Conservation (phyloP, 805 yeast genomes). For the Lachancea mirantina region DNA sequence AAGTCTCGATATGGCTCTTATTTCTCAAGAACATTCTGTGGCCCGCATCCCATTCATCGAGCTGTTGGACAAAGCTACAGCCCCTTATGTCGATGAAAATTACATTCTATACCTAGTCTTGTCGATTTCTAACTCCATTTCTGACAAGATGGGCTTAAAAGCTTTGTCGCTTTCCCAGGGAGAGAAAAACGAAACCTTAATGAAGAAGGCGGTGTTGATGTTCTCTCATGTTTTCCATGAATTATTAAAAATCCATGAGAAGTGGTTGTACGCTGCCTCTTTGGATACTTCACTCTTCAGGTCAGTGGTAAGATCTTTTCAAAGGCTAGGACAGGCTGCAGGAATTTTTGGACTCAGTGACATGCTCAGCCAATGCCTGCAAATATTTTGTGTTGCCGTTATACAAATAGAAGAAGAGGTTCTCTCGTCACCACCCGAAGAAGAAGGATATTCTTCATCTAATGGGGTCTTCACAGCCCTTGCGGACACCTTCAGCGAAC, state of each 20-base stretch:
- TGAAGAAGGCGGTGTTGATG: conserved; percentile 19
- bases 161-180: conserved; percentile 37
- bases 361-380: conserved; percentile 51
- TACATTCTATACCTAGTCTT: conserved; percentile 56
- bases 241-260: conserved; percentile 39
- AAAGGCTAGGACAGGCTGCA: conserved; percentile 72
- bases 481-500: too few relatives aligned
- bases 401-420: too few relatives aligned
- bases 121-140: conserved; percentile 43
- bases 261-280: conserved; percentile 51
- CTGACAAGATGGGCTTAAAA: conserved; percentile 62
- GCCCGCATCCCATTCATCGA: conserved; percentile 58
- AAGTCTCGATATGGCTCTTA: conserved; percentile 24
- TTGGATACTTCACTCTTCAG: conserved; percentile 69
- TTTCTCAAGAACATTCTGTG: conserved; percentile 39
- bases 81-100: conserved; percentile 60
- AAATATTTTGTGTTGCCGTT: conserved; percentile 40
- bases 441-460: too few relatives aligned
- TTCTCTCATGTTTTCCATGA: conserved; percentile 33
- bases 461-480: too few relatives aligned
- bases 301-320: conserved; percentile 60
- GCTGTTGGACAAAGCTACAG: conserved; percentile 69
- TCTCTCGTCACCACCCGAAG: too few relatives aligned
- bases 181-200: conserved; percentile 9
- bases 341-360: conserved; percentile 59